phyloP scores from a whole-genome alignment of 2,329 filamentous ascomycete species.

The Cylindrodendrum hubeiense region DNA sequence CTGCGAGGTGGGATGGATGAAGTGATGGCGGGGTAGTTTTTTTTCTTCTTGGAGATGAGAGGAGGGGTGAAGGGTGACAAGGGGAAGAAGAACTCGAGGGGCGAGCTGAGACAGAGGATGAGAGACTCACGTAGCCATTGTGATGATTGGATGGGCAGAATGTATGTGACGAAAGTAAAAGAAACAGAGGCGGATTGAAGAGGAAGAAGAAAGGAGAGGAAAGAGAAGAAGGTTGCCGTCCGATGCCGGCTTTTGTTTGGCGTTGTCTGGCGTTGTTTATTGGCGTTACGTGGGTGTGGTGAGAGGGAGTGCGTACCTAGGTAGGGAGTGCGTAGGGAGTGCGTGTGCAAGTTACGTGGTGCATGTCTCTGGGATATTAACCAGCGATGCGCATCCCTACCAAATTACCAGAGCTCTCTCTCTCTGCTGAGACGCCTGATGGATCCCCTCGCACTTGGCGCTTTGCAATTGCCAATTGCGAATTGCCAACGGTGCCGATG shows the following conservation, averaged over 20 bases:
- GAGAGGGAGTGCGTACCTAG: too few relatives aligned
- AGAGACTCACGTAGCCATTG: constrained; percentile 52
- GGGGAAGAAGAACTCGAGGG: constrained; percentile 8
- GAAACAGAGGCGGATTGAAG: not conserved
- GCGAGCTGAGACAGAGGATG: not conserved
- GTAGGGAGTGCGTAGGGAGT: too few relatives aligned
- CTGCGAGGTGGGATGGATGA: constrained; percentile 2
- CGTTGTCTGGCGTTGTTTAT: constrained; percentile 3
- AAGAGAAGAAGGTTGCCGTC: not conserved
- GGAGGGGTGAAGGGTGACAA: not conserved
- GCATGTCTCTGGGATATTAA: constrained; percentile 23
- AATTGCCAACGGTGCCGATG: not conserved
- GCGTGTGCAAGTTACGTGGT: constrained; percentile 29
- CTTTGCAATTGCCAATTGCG: not conserved
- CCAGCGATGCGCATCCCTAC: constrained; percentile 2
- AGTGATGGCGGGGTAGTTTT: constrained; percentile 27
- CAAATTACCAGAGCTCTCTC: not conserved
- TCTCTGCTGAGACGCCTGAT: not conserved
- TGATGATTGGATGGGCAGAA: constrained; percentile 23
- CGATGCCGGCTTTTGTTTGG: constrained; percentile 27
- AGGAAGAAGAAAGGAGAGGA: constrained; percentile 15
- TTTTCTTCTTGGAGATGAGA: constrained; percentile 18
- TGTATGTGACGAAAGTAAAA: not conserved
- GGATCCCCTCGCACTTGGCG: not conserved
- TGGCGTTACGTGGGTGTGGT: constrained; percentile 10